Conservation (phyloP, 2,329 filamentous ascomycete genomes). For the Fusarium nygamai region DNA sequence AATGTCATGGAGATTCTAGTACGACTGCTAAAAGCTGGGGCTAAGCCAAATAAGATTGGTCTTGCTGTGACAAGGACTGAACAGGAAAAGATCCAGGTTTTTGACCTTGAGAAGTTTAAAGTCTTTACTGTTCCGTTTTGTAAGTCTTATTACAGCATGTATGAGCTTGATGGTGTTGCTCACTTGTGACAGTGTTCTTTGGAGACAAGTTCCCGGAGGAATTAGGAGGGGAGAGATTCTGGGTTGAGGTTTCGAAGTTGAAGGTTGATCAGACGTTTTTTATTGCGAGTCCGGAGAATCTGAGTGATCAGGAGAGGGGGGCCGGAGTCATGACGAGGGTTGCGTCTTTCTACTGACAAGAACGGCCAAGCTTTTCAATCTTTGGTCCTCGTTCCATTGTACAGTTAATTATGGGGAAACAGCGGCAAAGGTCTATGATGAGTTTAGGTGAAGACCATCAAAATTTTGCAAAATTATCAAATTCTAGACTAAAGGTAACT, state of each 20-base stretch:
- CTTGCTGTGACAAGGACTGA: not conserved
- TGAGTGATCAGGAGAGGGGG: not conserved
- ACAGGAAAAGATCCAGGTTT: not conserved
- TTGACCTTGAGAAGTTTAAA: not conserved
- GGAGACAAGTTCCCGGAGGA: not conserved
- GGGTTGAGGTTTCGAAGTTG: not conserved
- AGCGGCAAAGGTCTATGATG: too few species aligned
- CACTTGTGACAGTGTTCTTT: not conserved
- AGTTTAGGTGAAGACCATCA: too few species aligned
- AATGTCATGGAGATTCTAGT: not conserved
- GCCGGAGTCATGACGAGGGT: not conserved
- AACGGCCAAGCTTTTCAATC: too few species aligned
- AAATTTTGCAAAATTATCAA: too few species aligned
- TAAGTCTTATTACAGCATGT: fast-evolving
- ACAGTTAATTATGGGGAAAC: too few species aligned
- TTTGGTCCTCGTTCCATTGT: too few species aligned
- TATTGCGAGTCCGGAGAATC: not conserved
- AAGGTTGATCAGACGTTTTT: not conserved
- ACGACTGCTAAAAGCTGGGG: not conserved
- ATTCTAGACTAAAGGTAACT: too few species aligned
- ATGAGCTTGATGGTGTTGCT: fast-evolving
- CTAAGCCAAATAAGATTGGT: not conserved
- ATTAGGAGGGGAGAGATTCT: not conserved
- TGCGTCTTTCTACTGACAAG: not conserved
- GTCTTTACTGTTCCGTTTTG: not conserved